Evolutionary conservation across 176 grass and related monocot genomes (phyloP).

Genomic region (Miscanthus lutarioriparius): DNA sequence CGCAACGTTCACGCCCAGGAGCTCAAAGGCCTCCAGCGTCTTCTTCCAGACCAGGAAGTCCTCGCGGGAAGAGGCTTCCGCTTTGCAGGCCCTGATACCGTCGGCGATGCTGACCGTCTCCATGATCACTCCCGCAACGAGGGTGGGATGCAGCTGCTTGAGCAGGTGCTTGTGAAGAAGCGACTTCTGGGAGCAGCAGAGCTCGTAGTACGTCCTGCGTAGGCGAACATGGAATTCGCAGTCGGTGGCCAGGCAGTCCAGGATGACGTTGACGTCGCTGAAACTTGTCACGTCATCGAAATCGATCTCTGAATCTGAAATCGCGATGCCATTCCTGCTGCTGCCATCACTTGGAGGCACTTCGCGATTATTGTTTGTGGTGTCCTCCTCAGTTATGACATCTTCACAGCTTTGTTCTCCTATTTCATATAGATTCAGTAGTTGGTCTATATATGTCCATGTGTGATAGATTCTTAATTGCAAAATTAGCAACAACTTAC

Average conservation of each 20-base stretch:
- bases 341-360: constrained; percentile 1
- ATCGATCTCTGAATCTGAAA: constrained; percentile 19
- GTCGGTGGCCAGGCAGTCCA: constrained; percentile 33
- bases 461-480: neutral
- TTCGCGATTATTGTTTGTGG: neutral
- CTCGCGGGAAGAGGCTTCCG: neutral
- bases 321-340: constrained; percentile 15
- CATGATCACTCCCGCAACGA: constrained; percentile 38
- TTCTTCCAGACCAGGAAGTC: constrained; percentile 44
- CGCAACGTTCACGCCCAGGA: constrained; percentile 37
- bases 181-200: constrained; percentile 34
- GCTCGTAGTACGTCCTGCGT: constrained; percentile 41
- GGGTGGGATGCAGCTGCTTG: constrained; percentile 18
- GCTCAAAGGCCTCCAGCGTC: constrained; percentile 43
- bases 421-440: neutral
- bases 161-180: constrained; percentile 47
- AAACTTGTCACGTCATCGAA: constrained; percentile 24
- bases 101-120: constrained; percentile 41
- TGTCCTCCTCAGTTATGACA: constrained; percentile 8
- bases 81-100: constrained; percentile 38
- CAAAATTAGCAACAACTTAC: constrained; percentile 27
- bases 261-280: constrained; percentile 18
- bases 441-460: neutral
- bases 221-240: constrained; percentile 6
- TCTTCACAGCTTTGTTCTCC: constrained; percentile 4